phyloP scores from a whole-genome alignment of 106 monocot species.

The Ottelia alismoides region DNA sequence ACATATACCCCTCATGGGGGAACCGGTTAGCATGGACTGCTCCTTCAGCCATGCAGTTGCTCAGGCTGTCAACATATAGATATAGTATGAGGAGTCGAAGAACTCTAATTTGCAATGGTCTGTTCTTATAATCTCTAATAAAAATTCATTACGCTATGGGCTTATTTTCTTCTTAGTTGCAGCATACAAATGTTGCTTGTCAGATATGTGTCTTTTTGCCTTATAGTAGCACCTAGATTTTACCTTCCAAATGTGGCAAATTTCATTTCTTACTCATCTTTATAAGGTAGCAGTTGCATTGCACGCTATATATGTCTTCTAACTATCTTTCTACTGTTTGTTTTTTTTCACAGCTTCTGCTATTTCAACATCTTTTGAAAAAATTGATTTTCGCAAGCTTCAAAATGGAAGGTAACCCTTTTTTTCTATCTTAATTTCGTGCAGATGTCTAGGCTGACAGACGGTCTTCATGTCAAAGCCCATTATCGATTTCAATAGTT shows the following conservation, averaged over 20 bases:
- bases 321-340: neutral
- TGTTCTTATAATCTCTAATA: conserved; percentile 45
- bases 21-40: conserved; percentile 43
- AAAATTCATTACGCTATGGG: conserved; percentile 19
- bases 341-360: neutral
- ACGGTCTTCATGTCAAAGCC: no score
- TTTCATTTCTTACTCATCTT: neutral
- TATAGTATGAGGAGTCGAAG: conserved; percentile 26
- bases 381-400: conserved; percentile 78
- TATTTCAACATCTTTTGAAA: conserved; percentile 55
- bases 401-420: conserved; percentile 85
- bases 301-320: neutral
- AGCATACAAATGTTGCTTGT: neutral
- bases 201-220: neutral
- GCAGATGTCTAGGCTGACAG: no score
- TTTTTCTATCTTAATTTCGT: neutral
- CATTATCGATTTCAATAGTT: no score
- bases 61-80: conserved; percentile 26
- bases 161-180: conserved; percentile 3
- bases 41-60: conserved; percentile 22
- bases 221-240: neutral
- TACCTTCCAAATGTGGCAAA: neutral
- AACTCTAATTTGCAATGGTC: conserved; percentile 62
- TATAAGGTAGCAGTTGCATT: neutral
- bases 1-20: conserved; percentile 24